Evolutionary conservation across 2,329 filamentous ascomycete genomes (phyloP), one percentile per base, ranked within the genome.

Genomic region (Microcera coccophila): DNA sequence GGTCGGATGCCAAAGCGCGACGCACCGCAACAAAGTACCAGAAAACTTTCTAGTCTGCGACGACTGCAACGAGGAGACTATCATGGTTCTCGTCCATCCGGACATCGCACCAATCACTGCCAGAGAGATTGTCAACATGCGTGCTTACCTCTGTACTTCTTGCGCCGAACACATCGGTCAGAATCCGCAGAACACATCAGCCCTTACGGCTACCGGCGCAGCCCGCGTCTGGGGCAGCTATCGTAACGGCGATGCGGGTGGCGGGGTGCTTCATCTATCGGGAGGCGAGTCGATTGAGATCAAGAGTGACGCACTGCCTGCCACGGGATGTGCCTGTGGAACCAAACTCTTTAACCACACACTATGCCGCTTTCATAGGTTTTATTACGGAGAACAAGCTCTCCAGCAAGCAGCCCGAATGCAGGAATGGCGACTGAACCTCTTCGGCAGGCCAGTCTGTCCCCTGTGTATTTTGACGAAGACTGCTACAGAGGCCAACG

Each of bases 331-430:
- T n/a, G n/a, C n/a, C n/a, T n/a, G n/a, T n/a, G n/a, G n/a, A n/a
- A n/a, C n/a, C n/a, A n/a, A n/a, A n/a, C n/a, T n/a, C n/a, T n/a
- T n/a, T 14, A 49, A 40, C 11, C 50, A 54, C 4, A 49, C 50
- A 3, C 50, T 71, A 4, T 72, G 69, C 55, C 49, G 33, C 21
- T 49, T 55, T 15, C 69, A 72, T 47, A 61, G 69, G 1, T 39
- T 62, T 5, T 38, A 54, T 21, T 59, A 62, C 42, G 48, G 59
- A 21, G 31, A 58, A 14, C 32, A 55, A 19, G 34, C 61, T 26
- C 39, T 63, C 22, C 18, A 41, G 2, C 54, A 55, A 16, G 47
- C 51, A n/a, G 36, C 32, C 4, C 17, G 43, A 20, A 52, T 68
- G 48, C 46, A 48, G 14, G 40, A 59, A 20, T 71, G 58, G 55